Evolutionary conservation across 1,284 basidiomycete genomes (phyloP).

Genomic region (Rhodotorula sp.): DNA sequence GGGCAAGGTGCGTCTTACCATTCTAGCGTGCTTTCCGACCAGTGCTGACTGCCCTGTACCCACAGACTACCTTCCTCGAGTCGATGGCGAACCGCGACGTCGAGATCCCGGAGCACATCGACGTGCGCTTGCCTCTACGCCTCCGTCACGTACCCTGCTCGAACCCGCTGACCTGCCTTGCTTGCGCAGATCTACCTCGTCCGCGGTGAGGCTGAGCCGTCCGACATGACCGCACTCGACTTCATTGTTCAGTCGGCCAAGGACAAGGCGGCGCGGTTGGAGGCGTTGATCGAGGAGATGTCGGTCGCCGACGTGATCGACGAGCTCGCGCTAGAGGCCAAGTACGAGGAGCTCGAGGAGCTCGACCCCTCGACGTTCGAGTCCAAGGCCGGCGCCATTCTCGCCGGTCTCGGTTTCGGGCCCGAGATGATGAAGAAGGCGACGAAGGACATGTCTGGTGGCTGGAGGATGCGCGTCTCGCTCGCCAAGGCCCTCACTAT

Average conservation of each 20-base stretch:
- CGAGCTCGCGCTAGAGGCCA: conserved; percentile 78
- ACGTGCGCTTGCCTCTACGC: conserved; percentile 53
- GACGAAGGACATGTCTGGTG: conserved; percentile 98
- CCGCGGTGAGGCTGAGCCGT: conserved; percentile 90
- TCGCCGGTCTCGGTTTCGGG: conserved; percentile 94
- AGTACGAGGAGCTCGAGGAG: conserved; percentile 97
- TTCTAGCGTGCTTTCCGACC: not conserved
- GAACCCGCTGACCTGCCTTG: not conserved
- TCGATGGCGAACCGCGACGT: conserved; percentile 86
- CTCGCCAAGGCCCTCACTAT: conserved; percentile 93
- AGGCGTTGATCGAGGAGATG: conserved; percentile 92
- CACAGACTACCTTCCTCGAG: conserved; percentile 57
- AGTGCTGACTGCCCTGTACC: not conserved
- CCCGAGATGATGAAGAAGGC: conserved; percentile 92
- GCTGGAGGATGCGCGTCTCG: conserved; percentile 98
- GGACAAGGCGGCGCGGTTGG: conserved; percentile 92
- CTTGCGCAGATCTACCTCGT: conserved; percentile 82
- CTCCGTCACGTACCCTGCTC: too few relatives aligned
- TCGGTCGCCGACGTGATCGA: conserved; percentile 86
- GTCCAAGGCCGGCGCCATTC: conserved; percentile 89
- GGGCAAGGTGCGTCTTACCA: conserved; percentile 72
- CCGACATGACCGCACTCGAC: conserved; percentile 93
- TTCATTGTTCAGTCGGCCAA: conserved; percentile 92
- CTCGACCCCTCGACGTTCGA: conserved; percentile 95
- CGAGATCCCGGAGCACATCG: conserved; percentile 90